Evolutionary conservation across 2,329 filamentous ascomycete genomes (phyloP).

Genomic region (Erysiphe pulchra): DNA sequence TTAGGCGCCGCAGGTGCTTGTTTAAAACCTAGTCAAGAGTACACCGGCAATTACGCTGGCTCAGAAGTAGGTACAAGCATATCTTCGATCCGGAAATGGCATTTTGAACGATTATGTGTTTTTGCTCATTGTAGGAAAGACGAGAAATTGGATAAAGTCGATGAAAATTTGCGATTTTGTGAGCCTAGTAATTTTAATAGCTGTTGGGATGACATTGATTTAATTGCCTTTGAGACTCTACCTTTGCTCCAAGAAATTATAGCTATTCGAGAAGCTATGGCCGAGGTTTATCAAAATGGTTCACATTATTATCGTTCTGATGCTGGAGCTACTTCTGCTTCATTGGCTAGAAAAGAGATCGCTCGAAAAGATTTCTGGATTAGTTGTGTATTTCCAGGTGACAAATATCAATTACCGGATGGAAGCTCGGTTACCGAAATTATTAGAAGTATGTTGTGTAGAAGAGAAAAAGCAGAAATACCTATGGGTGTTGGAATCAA

Average conservation of each 20-base stretch:
- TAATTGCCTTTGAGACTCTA: slow-evolving; percentile 39
- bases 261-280: slow-evolving; percentile 23
- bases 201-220: slow-evolving; percentile 17
- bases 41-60: slow-evolving; percentile 29
- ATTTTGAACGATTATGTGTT: slow-evolving; percentile 24
- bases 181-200: not conserved
- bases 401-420: slow-evolving; percentile 27
- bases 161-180: not conserved
- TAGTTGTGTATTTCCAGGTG: slow-evolving; percentile 32
- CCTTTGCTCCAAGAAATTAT: slow-evolving; percentile 34
- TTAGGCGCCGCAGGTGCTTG: slow-evolving; percentile 41
- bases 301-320: too few species aligned
- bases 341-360: not conserved
- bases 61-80: not conserved
- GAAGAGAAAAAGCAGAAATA: slow-evolving; percentile 4
- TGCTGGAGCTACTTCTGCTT: too few species aligned
- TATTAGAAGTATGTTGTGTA: slow-evolving; percentile 15
- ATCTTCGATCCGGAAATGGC: slow-evolving; percentile 20
- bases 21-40: slow-evolving; percentile 40
- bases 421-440: slow-evolving; percentile 22
- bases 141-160: not conserved
- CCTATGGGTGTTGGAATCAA: slow-evolving; percentile 44
- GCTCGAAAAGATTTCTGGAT: slow-evolving; percentile 23
- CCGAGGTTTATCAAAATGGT: not conserved
- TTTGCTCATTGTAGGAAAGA: slow-evolving; percentile 15